phyloP scores from a whole-genome alignment of 2,329 filamentous ascomycete genomes.

The Colletotrichum ledebouriae region DNA sequence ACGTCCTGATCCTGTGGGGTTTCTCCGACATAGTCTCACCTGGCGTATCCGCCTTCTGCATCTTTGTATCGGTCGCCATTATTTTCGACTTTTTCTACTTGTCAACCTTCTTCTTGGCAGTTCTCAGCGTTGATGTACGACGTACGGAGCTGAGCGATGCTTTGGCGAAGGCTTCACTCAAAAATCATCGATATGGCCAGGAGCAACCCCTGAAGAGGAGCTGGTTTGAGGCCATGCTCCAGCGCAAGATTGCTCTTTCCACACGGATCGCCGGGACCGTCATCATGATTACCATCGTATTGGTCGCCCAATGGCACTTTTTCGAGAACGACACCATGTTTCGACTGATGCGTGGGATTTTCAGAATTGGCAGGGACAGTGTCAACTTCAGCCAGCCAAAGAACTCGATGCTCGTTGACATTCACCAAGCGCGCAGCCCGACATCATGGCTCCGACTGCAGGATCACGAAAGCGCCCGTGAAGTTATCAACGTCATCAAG shows the following conservation, averaged over 20 bases:
- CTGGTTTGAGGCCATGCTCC: constrained; percentile 73
- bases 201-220: constrained; percentile 54
- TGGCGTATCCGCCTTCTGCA: constrained; percentile 81
- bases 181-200: constrained; percentile 49
- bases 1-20: constrained; percentile 74
- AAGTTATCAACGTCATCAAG: constrained; percentile 82
- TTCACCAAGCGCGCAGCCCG: constrained; percentile 82
- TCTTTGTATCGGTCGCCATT: constrained; percentile 80
- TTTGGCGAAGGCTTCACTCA: constrained; percentile 68
- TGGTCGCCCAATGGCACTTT: constrained; percentile 84
- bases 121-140: constrained; percentile 83
- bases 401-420: constrained; percentile 64
- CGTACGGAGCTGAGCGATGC: constrained; percentile 82
- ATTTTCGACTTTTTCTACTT: constrained; percentile 84
- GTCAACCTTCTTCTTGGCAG: constrained; percentile 83
- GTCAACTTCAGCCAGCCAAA: constrained; percentile 45
- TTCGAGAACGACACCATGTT: constrained; percentile 70
- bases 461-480: constrained; percentile 82
- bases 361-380: constrained; percentile 48
- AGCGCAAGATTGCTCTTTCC: constrained; percentile 75
- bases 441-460: constrained; percentile 82
- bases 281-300: constrained; percentile 78
- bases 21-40: constrained; percentile 77
- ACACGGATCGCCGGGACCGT: constrained; percentile 82
- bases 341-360: constrained; percentile 52